Evolutionary conservation across 2,329 filamentous ascomycete genomes (phyloP).

Genomic region (Colletotrichum nymphaeae): DNA sequence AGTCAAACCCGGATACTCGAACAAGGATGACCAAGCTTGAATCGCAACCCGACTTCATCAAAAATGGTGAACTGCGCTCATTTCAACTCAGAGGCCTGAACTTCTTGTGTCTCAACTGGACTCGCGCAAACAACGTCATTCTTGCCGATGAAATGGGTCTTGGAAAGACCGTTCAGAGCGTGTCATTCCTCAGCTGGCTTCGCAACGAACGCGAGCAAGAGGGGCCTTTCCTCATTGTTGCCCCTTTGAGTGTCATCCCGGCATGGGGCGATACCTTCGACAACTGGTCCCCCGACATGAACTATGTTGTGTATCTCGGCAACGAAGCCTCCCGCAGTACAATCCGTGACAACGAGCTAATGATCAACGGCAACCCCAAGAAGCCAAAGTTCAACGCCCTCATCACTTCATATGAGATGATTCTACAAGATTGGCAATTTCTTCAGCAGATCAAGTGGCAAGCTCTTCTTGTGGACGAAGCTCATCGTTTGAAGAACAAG

Average conservation of each 20-base stretch:
- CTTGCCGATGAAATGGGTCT: constrained; percentile 98
- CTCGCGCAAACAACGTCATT: constrained; percentile 92
- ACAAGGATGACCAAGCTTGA: constrained; percentile 79
- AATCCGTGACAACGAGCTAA: constrained; percentile 90
- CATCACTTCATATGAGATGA: constrained; percentile 97
- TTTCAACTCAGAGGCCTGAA: constrained; percentile 96
- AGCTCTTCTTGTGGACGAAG: constrained; percentile 95
- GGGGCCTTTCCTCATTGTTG: constrained; percentile 96
- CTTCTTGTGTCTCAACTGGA: constrained; percentile 97
- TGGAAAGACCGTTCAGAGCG: constrained; percentile 97
- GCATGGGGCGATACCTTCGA: constrained; percentile 99
- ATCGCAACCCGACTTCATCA: constrained; percentile 86
- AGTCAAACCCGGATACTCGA: constrained; percentile 81
- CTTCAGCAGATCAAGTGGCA: constrained; percentile 96
- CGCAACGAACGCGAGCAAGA: constrained; percentile 90
- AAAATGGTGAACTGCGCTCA: constrained; percentile 84
- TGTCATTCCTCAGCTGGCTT: constrained; percentile 97
- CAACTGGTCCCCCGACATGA: constrained; percentile 93
- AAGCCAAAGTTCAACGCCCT: constrained; percentile 98
- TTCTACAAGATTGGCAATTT: constrained; percentile 86
- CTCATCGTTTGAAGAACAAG: constrained; percentile 94
- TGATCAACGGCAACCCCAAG: constrained; percentile 86
- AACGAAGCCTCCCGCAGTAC: constrained; percentile 87
- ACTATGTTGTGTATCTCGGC: constrained; percentile 97
- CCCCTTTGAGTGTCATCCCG: constrained; percentile 95